A percentile compares a stretch with the other conserved stretches of the same genome.
Conservation (phyloP, 2,329 filamentous ascomycete genomes). For the Blumeriella jaapii region DNA sequence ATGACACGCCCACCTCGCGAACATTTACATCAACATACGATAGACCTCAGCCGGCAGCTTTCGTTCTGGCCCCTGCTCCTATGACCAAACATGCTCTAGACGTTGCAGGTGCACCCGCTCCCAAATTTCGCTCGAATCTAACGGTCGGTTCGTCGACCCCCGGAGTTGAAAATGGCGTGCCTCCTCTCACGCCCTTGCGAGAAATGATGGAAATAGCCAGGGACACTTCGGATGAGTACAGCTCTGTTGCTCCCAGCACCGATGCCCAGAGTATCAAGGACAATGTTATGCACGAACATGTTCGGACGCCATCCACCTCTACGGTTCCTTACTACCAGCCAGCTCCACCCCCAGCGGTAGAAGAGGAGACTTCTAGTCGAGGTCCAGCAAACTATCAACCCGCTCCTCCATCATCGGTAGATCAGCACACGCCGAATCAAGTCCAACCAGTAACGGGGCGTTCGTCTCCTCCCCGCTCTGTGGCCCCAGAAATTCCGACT, state of each 20-base stretch:
- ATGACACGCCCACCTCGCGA: neutral
- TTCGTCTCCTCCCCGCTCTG: constrained; percentile 8
- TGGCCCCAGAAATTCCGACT: constrained; percentile 5
- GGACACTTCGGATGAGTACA: constrained; percentile 25
- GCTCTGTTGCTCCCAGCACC: constrained; percentile 17
- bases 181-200: constrained; percentile 26
- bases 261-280: constrained; percentile 13
- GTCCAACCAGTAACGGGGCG: constrained; percentile 3
- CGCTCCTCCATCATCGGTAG: no score
- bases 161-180: constrained; percentile 15
- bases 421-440: no score
- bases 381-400: no score
- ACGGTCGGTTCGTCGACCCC: constrained; percentile 3
- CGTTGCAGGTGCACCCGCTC: neutral
- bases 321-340: constrained; percentile 4
- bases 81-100: constrained; percentile 12
- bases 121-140: neutral
- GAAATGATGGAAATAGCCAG: constrained; percentile 26
- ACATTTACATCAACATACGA: constrained; percentile 1
- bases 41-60: constrained; percentile 9
- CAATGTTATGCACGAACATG: constrained; percentile 5
- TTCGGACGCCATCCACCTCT: constrained; percentile 8
- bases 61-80: constrained; percentile 21
- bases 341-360: neutral
- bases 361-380: neutral